Evolutionary conservation across 208 protist species (phyloP).

Genomic region (Trypanosomatidae sp.): DNA sequence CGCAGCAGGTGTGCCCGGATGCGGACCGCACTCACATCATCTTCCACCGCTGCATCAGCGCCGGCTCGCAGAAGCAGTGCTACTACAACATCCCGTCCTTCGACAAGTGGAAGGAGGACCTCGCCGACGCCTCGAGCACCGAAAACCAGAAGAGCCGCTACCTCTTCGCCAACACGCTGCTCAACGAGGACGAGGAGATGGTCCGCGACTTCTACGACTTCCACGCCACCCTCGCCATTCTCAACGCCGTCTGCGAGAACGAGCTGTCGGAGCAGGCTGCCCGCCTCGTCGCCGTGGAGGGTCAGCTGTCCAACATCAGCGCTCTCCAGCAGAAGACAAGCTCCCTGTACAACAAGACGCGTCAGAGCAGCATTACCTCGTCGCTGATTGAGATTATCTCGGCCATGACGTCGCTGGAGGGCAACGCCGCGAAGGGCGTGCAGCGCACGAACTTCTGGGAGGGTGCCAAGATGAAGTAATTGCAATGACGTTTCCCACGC

Average conservation of each 20-base stretch:
- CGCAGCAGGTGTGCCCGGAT: constrained; percentile 46
- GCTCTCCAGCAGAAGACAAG: constrained; percentile 82
- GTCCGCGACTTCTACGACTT: constrained; percentile 92
- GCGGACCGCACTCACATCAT: constrained; percentile 75
- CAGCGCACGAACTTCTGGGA: constrained; percentile 89
- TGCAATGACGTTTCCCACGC: no score
- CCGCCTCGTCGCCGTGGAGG: constrained; percentile 86
- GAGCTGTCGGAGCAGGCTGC: constrained; percentile 92
- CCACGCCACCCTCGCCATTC: constrained; percentile 76
- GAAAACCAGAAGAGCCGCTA: constrained; percentile 89
- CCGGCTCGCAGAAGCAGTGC: constrained; percentile 72
- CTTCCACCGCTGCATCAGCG: constrained; percentile 87
- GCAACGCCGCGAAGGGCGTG: constrained; percentile 76
- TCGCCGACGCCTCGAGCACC: constrained; percentile 70
- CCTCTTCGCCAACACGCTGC: constrained; percentile 81
- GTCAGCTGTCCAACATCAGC: constrained; percentile 89
- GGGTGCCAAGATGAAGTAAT: no score
- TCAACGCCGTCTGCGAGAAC: constrained; percentile 89
- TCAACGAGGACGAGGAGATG: constrained; percentile 86
- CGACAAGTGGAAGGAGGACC: constrained; percentile 80
- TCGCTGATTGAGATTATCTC: constrained; percentile 92
- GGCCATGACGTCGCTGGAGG: constrained; percentile 90
- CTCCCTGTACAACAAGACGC: constrained; percentile 91
- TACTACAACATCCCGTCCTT: constrained; percentile 86
- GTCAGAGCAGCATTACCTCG: constrained; percentile 88